Percentiles rank a stretch among this genome's conserved stretches.
phyloP scores from a whole-genome alignment of 768 basidiomycete species.

The Pholiota microspora region DNA sequence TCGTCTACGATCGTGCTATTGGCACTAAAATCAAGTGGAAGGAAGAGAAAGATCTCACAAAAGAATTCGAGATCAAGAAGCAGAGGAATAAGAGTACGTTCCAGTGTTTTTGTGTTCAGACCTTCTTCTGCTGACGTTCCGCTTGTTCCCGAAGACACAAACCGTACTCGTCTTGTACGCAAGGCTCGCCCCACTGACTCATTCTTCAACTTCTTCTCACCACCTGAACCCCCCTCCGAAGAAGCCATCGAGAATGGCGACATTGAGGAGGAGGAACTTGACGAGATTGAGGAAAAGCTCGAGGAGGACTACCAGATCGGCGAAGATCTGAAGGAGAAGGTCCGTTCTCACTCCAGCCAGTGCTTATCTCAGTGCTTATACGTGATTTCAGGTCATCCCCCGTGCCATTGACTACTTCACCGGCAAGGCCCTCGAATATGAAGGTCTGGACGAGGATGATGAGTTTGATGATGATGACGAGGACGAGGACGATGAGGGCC shows the following conservation, averaged over 20 bases:
- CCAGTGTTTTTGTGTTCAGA: constrained; percentile 1
- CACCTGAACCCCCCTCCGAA: constrained; percentile 70
- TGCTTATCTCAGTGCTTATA: not conserved
- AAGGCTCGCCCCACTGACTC: constrained; percentile 91
- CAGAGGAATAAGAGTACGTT: constrained; percentile 94
- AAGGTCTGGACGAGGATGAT: constrained; percentile 56
- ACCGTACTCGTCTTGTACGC: constrained; percentile 77
- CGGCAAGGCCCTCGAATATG: constrained; percentile 90
- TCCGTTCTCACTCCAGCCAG: constrained; percentile 26
- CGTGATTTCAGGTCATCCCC: constrained; percentile 71
- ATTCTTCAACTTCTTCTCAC: constrained; percentile 98
- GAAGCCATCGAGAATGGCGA: constrained; percentile 69
- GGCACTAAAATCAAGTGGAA: constrained; percentile 98
- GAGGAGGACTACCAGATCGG: constrained; percentile 98
- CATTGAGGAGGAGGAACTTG: constrained; percentile 80
- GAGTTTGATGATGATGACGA: constrained; percentile 60
- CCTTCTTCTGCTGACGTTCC: not conserved
- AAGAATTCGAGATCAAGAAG: constrained; percentile 98
- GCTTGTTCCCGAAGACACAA: constrained; percentile 77
- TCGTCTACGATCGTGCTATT: constrained; percentile 91
- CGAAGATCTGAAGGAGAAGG: constrained; percentile 97
- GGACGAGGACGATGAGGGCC: constrained; percentile 53
- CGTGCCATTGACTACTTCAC: constrained; percentile 97
- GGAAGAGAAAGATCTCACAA: constrained; percentile 96
- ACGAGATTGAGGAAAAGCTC: constrained; percentile 89